Conservation (phyloP, 2,329 filamentous ascomycete species). For the Fusarium abutilonis region DNA sequence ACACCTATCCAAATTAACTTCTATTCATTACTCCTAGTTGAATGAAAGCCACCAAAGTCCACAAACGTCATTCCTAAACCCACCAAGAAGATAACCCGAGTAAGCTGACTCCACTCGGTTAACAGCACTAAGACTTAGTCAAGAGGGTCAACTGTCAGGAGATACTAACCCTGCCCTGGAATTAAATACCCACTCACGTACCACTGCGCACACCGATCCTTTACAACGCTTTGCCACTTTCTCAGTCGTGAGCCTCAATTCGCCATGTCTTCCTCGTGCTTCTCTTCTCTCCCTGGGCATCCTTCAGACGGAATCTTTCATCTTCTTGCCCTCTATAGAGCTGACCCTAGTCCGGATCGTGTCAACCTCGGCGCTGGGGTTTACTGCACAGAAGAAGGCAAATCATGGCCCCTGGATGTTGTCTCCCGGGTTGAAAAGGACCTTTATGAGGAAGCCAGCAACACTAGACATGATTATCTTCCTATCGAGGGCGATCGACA, state of each 20-base stretch:
- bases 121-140: not conserved
- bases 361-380: conserved; percentile 41
- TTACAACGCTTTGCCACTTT: conserved; percentile 16
- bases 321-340: conserved; percentile 22
- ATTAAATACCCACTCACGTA: conserved; percentile 30
- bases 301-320: conserved; percentile 33
- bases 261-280: conserved; percentile 17
- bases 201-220: conserved; percentile 4
- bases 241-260: not conserved
- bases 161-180: conserved; percentile 25
- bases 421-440: conserved; percentile 33
- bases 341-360: conserved; percentile 32
- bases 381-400: conserved; percentile 40
- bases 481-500: conserved; percentile 37
- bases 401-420: conserved; percentile 38
- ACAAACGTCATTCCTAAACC: too few relatives aligned
- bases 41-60: too few relatives aligned
- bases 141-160: conserved; percentile 12
- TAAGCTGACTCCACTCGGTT: not conserved
- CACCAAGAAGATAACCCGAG: not conserved
- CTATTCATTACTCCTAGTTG: too few relatives aligned
- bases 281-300: conserved; percentile 16
- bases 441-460: conserved; percentile 24
- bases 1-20: too few relatives aligned
- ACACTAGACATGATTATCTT: conserved; percentile 38